phyloP scores from a whole-genome alignment of 2,329 filamentous ascomycete species.

The Fusarium aywerte region DNA sequence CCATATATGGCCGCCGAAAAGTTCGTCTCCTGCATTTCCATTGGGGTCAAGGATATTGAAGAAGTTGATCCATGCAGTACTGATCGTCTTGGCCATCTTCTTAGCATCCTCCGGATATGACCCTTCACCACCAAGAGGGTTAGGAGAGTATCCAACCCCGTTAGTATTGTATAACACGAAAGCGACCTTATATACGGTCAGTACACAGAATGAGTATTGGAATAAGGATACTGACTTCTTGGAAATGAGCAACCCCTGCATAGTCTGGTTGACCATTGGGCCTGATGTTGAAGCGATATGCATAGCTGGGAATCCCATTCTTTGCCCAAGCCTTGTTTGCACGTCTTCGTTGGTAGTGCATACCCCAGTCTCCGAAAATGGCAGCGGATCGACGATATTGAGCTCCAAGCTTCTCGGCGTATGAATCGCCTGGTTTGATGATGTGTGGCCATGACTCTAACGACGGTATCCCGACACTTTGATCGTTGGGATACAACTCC shows the following conservation, averaged over 20 bases:
- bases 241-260: constrained; percentile 53
- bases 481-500: constrained; percentile 49
- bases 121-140: constrained; percentile 48
- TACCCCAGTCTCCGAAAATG: constrained; percentile 44
- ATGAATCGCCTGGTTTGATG: constrained; percentile 43
- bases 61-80: constrained; percentile 49
- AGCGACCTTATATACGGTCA: constrained; percentile 45
- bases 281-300: constrained; percentile 50
- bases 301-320: constrained; percentile 45
- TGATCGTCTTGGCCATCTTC: constrained; percentile 46
- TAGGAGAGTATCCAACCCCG: constrained; percentile 47
- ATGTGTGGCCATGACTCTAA: constrained; percentile 49
- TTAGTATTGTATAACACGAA: constrained; percentile 55
- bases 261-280: constrained; percentile 40
- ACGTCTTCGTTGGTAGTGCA: constrained; percentile 46
- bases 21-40: constrained; percentile 17
- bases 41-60: constrained; percentile 44
- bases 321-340: constrained; percentile 46
- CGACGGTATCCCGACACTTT: constrained; percentile 50
- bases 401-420: constrained; percentile 41
- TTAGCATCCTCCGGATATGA: constrained; percentile 43
- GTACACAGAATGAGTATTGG: background rate
- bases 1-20: constrained; percentile 37
- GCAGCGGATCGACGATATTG: constrained; percentile 49
- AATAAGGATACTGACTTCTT: constrained; percentile 37